These are phyloP conservation scores for Aspergillus taichungensis DNA, from an alignment of 495 filamentous ascomycete species.

Conservation along the genomic window DNA sequence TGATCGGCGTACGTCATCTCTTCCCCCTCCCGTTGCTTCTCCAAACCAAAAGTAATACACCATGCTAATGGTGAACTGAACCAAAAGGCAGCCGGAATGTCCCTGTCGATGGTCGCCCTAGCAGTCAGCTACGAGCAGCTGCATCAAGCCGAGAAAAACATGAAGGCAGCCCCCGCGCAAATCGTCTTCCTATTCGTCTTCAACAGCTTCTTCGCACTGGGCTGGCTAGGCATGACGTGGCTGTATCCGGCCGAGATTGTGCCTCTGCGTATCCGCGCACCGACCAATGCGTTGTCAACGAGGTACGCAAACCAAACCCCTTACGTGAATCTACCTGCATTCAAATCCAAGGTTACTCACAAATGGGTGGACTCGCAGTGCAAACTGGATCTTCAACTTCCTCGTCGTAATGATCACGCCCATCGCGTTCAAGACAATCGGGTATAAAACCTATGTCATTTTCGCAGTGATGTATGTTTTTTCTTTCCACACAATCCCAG, in stretches of 20 bases:
- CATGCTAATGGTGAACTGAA: no score
- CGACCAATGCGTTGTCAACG: slow-evolving; percentile 11
- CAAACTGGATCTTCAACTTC: slow-evolving; percentile 26
- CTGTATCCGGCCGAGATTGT: slow-evolving; percentile 20
- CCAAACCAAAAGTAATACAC: no score
- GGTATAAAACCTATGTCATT: slow-evolving; percentile 41
- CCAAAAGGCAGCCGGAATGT: slow-evolving; percentile 11
- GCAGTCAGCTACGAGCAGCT: not conserved
- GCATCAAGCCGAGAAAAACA: no score
- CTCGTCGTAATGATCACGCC: slow-evolving; percentile 43
- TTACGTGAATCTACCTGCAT: no score
- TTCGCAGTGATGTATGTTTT: slow-evolving; percentile 28
- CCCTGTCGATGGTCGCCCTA: slow-evolving; percentile 14
- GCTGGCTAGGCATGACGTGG: slow-evolving; percentile 20
- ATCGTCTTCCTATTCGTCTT: slow-evolving; percentile 19
- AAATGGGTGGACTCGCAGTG: not conserved
- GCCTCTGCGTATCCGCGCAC: slow-evolving; percentile 14
- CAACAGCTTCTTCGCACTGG: slow-evolving; percentile 17
- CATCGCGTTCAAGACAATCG: slow-evolving; percentile 35
- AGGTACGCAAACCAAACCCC: no score
- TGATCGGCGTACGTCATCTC: slow-evolving; percentile 4
- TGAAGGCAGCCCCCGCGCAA: slow-evolving; percentile 7
- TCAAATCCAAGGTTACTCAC: no score
- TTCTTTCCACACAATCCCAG: slow-evolving; percentile 40
- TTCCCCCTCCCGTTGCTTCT: no score